Evolutionary conservation across 2,329 filamentous ascomycete genomes (phyloP).

Genomic region (Arthroderma sp.): DNA sequence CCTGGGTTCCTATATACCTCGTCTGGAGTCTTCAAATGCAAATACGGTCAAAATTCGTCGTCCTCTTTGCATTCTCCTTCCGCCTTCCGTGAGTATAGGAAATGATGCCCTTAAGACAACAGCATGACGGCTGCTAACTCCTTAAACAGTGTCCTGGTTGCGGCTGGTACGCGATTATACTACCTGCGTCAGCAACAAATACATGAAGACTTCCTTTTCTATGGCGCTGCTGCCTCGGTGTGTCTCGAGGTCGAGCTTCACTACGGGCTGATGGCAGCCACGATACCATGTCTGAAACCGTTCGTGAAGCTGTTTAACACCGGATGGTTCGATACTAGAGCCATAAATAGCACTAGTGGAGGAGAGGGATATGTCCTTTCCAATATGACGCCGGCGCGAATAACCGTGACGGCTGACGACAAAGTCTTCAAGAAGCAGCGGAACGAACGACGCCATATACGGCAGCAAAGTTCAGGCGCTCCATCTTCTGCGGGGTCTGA

Average conservation of each 20-base stretch:
- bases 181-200: conserved; percentile 10
- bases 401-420: not conserved
- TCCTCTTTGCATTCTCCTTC: conserved; percentile 15
- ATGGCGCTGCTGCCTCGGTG: conserved; percentile 11
- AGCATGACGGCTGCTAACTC: not conserved
- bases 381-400: conserved; percentile 6
- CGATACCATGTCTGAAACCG: conserved; percentile 14
- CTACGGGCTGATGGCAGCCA: conserved; percentile 14
- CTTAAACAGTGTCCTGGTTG: conserved; percentile 10
- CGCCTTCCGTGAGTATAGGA: conserved; percentile 14
- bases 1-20: conserved; percentile 13
- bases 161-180: conserved; percentile 9
- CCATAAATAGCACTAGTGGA: conserved; percentile 1
- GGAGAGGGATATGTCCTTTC: conserved; percentile 11
- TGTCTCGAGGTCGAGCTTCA: conserved; percentile 13
- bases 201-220: conserved; percentile 11
- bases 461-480: not conserved
- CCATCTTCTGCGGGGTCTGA: conserved; percentile 11
- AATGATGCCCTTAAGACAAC: not conserved
- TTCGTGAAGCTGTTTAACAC: conserved; percentile 16
- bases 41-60: conserved; percentile 12
- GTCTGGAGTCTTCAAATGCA: conserved; percentile 13
- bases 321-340: conserved; percentile 11
- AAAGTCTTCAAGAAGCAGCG: not conserved
- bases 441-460: not conserved